Base-by-base conservation (phyloP, 805 yeast genomes). In the Yamadazyma endophytica region DNA sequence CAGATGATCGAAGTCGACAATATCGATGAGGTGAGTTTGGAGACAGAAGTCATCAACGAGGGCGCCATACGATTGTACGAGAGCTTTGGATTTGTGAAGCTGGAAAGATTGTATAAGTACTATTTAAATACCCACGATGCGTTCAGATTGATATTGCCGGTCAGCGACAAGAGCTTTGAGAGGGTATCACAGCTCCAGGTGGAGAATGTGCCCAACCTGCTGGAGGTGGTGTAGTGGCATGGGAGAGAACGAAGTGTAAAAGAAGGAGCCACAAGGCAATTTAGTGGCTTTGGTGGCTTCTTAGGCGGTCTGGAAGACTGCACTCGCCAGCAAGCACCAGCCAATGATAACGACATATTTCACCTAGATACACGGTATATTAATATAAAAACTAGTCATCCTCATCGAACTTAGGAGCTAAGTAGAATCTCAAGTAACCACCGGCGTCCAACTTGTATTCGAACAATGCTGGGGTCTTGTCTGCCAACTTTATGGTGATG, bases 341-440 rank as follows among this genome's bases (percentile, higher is more conserved):
- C n/a, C n/a, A n/a, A n/a, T n/a, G n/a, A n/a, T n/a, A n/a, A n/a
- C n/a, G n/a, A n/a, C n/a, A n/a, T n/a, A n/a, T n/a, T n/a, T n/a
- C n/a, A n/a, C n/a, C n/a, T 27, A 27, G 13, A 4, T 12, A 19
- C 5, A 29, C 15, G 23, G 15, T 29, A 21, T 21, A 22, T 24
- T 22, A 14, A 13, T 24, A 13, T 18, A 21, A 13, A 30, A n/a
- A 17, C 17, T 65, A 77, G 44, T 84, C 92, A 43, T 85, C 95
- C 43, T 89, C 97, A 44, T 84, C 96, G 57, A 92, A 87, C 73
- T 92, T 90, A 38, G 98, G 98, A 48, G 98, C 98, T 59, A 92
- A 75, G 75, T 85, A 92, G 76, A 84, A 92, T 58, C 96, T 82
- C 58, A 92, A 70, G 63, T 86, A 85, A 33, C 98, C 98, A 59